These are phyloP conservation scores for Emericellopsis terricola DNA, from an alignment of 495 filamentous ascomycete species.

Conservation along the genomic window DNA sequence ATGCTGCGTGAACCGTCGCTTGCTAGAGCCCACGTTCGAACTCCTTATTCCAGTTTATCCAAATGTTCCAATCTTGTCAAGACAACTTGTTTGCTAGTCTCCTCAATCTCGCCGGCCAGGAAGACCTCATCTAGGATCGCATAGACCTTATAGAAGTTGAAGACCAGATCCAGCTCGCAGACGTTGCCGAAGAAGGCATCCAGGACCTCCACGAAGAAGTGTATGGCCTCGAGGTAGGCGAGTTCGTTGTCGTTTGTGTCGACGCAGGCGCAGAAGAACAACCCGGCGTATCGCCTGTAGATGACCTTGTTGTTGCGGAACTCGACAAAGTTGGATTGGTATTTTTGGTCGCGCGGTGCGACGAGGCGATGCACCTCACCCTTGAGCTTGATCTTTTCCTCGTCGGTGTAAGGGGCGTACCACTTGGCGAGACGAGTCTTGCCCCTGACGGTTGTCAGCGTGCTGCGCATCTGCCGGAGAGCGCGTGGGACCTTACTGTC, in stretches of 20 bases:
- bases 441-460: slow-evolving; percentile 39
- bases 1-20: not conserved
- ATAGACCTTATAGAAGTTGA: slow-evolving; percentile 99
- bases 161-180: slow-evolving; percentile 97
- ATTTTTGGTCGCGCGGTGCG: slow-evolving; percentile 93
- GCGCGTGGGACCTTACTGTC: slow-evolving; percentile 49
- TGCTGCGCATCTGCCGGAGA: not conserved
- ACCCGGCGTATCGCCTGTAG: slow-evolving; percentile 87
- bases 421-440: slow-evolving; percentile 98
- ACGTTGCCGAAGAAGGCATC: slow-evolving; percentile 98
- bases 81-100: slow-evolving; percentile 96
- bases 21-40: too few relatives aligned
- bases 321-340: slow-evolving; percentile 99
- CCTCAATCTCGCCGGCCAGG: slow-evolving; percentile 91
- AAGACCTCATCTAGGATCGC: slow-evolving; percentile 91
- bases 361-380: slow-evolving; percentile 95
- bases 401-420: slow-evolving; percentile 95
- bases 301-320: slow-evolving; percentile 85
- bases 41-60: slow-evolving; percentile 74
- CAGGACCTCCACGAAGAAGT: slow-evolving; percentile 98
- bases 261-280: slow-evolving; percentile 98
- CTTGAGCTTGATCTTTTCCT: slow-evolving; percentile 92
- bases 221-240: slow-evolving; percentile 91
- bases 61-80: slow-evolving; percentile 85
- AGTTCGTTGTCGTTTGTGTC: slow-evolving; percentile 98